A percentile compares a stretch with the other conserved stretches of the same genome.
Conservation (phyloP, 257 asterid species). For the Nicotiana obtusifolia region DNA sequence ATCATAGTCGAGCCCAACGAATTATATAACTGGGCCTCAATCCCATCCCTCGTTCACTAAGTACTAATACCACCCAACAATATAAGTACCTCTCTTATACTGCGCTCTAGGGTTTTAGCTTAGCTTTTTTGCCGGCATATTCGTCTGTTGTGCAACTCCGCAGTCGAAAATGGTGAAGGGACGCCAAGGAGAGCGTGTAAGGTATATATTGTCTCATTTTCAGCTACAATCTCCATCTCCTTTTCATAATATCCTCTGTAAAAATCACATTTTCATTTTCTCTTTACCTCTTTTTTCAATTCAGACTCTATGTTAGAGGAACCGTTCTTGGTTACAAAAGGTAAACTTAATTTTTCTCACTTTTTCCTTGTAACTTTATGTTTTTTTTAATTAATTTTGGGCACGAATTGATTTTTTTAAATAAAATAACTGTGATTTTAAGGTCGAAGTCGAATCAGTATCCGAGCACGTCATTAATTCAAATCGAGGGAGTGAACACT, state of each 20-base stretch:
- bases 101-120: not conserved
- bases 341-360: conserved; percentile 6
- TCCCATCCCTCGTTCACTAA: not conserved
- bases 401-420: too few species aligned
- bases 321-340: conserved; percentile 66
- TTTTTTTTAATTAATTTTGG: too few species aligned
- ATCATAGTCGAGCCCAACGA: too few species aligned
- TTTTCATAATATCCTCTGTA: not conserved
- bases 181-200: conserved; percentile 68
- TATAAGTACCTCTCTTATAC: not conserved
- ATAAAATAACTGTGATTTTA: not conserved
- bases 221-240: not conserved
- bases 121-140: not conserved
- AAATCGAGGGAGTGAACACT: conserved; percentile 88
- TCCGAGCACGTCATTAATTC: conserved; percentile 80
- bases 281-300: not conserved
- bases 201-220: conserved; percentile 16
- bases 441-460: conserved; percentile 96
- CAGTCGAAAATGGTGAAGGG: conserved; percentile 51
- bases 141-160: not conserved
- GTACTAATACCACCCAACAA: not conserved
- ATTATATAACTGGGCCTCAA: not conserved
- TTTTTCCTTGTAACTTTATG: not conserved
- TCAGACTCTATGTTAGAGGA: conserved; percentile 52
- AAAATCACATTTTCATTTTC: not conserved